Evolutionary conservation across 805 yeast genomes (phyloP).

Genomic region (Myxozyma neglecta): DNA sequence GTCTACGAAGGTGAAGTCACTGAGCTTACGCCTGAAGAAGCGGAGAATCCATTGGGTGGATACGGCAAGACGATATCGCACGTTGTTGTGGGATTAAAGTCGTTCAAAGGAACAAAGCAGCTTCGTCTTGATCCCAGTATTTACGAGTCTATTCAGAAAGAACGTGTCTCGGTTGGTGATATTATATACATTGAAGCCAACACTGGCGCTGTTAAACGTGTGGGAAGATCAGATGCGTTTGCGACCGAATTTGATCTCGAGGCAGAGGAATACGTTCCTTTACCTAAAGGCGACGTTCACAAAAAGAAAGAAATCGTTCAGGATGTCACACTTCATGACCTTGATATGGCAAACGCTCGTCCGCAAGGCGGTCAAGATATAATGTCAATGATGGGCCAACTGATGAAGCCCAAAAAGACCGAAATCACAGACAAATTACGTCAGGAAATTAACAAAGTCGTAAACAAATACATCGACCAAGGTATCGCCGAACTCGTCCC

Average conservation of each 20-base stretch:
- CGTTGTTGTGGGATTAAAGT: conserved; percentile 89
- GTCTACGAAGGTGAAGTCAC: conserved; percentile 98
- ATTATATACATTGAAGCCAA: conserved; percentile 96
- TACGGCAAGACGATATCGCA: conserved; percentile 96
- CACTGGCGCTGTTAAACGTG: conserved; percentile 94
- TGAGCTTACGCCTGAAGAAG: conserved; percentile 93
- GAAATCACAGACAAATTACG: conserved; percentile 95
- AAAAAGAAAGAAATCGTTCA: conserved; percentile 97
- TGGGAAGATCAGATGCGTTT: conserved; percentile 97
- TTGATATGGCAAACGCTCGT: conserved; percentile 93
- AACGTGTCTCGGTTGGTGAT: conserved; percentile 91
- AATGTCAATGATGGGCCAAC: conserved; percentile 93
- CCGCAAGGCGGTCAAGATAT: conserved; percentile 98
- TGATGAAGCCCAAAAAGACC: conserved; percentile 92
- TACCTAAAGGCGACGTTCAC: conserved; percentile 98
- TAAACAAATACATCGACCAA: conserved; percentile 92
- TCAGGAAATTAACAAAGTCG: conserved; percentile 91
- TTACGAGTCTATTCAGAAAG: conserved; percentile 93
- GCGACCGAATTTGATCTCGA: conserved; percentile 98
- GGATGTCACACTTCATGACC: conserved; percentile 93
- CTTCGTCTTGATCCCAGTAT: conserved; percentile 98
- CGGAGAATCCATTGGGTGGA: conserved; percentile 90
- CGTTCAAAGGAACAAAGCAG: conserved; percentile 93
- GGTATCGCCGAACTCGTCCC: conserved; percentile 98
- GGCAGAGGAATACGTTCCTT: conserved; percentile 97